A percentile compares a stretch with the other conserved stretches of the same genome.
Evolutionary conservation across 495 filamentous ascomycete genomes (phyloP).

Genomic region (Jackrogersella multiformis): DNA sequence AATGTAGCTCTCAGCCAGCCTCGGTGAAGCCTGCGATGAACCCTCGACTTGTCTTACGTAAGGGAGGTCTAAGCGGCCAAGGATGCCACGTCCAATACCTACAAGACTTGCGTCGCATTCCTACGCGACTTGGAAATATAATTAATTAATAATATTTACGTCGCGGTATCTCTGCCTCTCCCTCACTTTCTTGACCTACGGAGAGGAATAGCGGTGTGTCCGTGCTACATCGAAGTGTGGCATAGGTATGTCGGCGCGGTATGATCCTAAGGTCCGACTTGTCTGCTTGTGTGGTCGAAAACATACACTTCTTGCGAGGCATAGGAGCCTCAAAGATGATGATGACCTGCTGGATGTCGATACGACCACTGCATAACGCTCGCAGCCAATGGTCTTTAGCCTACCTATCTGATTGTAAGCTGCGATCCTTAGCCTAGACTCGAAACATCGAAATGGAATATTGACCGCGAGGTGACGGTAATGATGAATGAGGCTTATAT

Average conservation of each 20-base stretch:
- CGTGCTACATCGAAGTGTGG: too few species aligned
- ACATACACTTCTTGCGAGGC: not conserved
- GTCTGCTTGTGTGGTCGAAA: not conserved
- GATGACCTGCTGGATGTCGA: not conserved
- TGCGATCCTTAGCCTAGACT: not conserved
- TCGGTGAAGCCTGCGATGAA: not conserved
- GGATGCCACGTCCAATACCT: too few species aligned
- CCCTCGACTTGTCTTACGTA: too few species aligned
- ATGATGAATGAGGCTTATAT: not conserved
- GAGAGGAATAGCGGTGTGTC: not conserved
- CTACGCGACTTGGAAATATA: not conserved
- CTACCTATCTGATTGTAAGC: not conserved
- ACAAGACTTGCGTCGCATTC: too few species aligned
- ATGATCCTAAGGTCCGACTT: not conserved
- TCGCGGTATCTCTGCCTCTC: not conserved
- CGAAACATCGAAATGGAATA: not conserved
- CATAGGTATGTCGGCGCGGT: not conserved
- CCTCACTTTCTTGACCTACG: not conserved
- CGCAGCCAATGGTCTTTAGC: not conserved
- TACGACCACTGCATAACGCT: not conserved
- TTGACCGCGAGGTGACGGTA: not conserved
- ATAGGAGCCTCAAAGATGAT: not conserved
- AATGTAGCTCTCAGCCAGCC: not conserved
- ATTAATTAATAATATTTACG: not conserved
- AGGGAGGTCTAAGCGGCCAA: too few species aligned